Evolutionary conservation across 2,329 filamentous ascomycete species (phyloP).

Genomic region (Botrytis squamosa): DNA sequence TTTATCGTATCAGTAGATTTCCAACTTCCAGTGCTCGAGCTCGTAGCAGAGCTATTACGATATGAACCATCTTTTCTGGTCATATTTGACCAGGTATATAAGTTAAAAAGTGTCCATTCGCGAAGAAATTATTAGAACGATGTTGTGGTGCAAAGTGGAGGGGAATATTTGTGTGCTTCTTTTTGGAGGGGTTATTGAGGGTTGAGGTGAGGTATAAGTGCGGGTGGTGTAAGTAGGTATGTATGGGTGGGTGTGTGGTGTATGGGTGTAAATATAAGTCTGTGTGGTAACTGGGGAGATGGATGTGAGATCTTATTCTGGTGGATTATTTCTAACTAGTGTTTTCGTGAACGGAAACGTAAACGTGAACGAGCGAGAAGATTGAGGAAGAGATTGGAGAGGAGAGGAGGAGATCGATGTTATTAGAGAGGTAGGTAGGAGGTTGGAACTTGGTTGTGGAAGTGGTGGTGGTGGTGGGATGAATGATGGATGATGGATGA

Average conservation of each 20-base stretch:
- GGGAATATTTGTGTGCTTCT: conserved; percentile 1
- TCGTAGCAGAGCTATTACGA: conserved; percentile 63
- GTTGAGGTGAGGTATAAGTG: background rate
- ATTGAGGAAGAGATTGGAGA: background rate
- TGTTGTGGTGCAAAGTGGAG: conserved; percentile 3
- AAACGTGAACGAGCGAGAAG: background rate
- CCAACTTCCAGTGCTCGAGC: conserved; percentile 65
- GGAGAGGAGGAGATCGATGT: background rate
- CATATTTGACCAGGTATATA: conserved; percentile 49
- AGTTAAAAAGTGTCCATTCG: conserved; percentile 36
- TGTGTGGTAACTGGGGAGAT: background rate
- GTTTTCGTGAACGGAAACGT: background rate
- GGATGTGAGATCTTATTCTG: background rate
- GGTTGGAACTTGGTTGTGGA: background rate
- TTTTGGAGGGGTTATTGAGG: conserved; percentile 15
- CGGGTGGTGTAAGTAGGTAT: background rate
- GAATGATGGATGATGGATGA: background rate
- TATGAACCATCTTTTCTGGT: conserved; percentile 62
- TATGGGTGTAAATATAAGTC: background rate
- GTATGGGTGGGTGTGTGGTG: background rate
- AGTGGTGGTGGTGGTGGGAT: background rate
- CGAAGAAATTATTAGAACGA: background rate
- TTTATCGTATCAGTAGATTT: conserved; percentile 64
- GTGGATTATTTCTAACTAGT: background rate
- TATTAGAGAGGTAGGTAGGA: background rate